Conservation (phyloP, 768 basidiomycete species). For the Pluteus cervinus region DNA sequence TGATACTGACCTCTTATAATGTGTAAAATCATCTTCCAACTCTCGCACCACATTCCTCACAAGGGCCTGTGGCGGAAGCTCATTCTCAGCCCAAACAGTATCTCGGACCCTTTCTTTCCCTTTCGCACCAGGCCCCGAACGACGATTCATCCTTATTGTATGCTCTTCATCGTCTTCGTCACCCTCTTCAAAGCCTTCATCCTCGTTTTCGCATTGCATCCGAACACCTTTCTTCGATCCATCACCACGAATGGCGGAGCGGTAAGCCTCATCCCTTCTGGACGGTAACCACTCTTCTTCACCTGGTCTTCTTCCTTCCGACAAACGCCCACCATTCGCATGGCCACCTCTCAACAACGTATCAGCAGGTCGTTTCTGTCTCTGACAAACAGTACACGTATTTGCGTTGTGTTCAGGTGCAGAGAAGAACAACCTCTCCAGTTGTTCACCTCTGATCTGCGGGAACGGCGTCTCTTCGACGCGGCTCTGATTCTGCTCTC, state of each 20-base stretch:
- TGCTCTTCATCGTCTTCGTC: too few species aligned
- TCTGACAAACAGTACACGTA: conserved; percentile 64
- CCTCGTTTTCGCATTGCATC: conserved; percentile 27
- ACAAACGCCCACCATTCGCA: conserved; percentile 1
- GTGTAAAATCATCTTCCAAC: conserved; percentile 91
- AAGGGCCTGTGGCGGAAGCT: conserved; percentile 90
- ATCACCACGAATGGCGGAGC: conserved; percentile 5
- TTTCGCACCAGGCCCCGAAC: conserved; percentile 21
- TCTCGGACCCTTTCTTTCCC: conserved; percentile 17
- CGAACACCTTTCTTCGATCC: conserved; percentile 7
- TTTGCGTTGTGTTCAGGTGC: conserved; percentile 69
- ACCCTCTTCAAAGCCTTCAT: conserved; percentile 45
- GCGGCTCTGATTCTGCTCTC: conserved; percentile 11
- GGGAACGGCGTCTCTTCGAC: conserved; percentile 66
- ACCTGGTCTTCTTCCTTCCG: conserved; percentile 7
- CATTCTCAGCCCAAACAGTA: too few species aligned
- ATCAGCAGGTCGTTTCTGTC: conserved; percentile 15
- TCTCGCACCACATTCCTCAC: conserved; percentile 78
- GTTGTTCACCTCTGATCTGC: conserved; percentile 68
- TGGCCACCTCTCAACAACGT: too few species aligned
- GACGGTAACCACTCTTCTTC: conserved; percentile 17
- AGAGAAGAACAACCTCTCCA: conserved; percentile 79
- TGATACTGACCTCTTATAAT: conserved; percentile 79
- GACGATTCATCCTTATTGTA: conserved; percentile 24
- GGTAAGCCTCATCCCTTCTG: conserved; percentile 10